A percentile compares a stretch with the other conserved stretches of the same genome.
phyloP scores from a whole-genome alignment of 441 rosid species.

The Jatropha multifida region DNA sequence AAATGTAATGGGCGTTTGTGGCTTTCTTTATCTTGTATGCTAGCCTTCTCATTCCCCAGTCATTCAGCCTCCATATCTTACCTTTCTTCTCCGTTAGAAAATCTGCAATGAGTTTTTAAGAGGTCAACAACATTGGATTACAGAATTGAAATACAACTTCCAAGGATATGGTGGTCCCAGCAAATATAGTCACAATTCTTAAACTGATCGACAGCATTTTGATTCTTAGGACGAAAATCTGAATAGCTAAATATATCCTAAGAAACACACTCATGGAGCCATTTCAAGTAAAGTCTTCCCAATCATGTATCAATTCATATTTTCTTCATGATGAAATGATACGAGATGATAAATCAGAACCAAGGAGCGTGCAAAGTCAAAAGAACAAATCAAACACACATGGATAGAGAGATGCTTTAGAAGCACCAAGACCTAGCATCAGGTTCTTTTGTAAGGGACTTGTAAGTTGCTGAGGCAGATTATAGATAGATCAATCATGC shows the following conservation, averaged over 20 bases:
- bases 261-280: neutral
- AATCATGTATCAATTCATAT: neutral
- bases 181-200: neutral
- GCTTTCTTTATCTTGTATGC: slow-evolving; percentile 89
- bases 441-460: neutral
- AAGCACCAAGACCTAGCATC: neutral
- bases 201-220: neutral
- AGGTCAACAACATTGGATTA: slow-evolving; percentile 4
- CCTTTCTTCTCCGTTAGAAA: slow-evolving; percentile 82
- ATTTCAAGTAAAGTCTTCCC: neutral
- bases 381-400: neutral
- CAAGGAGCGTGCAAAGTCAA: neutral
- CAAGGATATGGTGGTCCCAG: neutral
- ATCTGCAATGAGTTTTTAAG: slow-evolving; percentile 40
- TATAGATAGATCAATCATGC: neutral
- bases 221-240: neutral
- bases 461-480: neutral
- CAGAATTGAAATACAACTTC: slow-evolving; percentile 1
- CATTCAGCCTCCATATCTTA: slow-evolving; percentile 77
- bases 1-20: slow-evolving; percentile 67
- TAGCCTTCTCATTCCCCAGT: slow-evolving; percentile 89
- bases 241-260: neutral
- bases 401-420: neutral
- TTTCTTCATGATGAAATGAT: too few species aligned
- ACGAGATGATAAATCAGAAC: neutral